Percentiles rank a stretch among this genome's conserved stretches.
phyloP scores from a whole-genome alignment of 2,329 filamentous ascomycete species.

The Diaporthe batatas region DNA sequence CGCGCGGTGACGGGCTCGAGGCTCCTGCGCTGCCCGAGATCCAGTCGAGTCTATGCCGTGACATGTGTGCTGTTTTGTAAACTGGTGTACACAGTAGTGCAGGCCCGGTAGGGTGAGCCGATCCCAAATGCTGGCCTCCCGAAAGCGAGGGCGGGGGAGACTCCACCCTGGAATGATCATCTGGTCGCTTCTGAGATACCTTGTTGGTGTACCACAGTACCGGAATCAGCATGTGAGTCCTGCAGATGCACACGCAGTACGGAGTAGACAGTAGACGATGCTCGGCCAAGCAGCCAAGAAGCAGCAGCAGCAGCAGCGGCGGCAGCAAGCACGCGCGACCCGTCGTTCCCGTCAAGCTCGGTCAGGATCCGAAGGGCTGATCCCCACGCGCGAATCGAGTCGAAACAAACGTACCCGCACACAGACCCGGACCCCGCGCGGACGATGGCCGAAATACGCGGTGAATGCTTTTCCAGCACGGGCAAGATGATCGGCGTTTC shows the following conservation, averaged over 20 bases:
- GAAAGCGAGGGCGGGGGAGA: neutral
- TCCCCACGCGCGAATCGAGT: slow-evolving; percentile 3
- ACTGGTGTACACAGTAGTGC: neutral
- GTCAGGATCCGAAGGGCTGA: slow-evolving; percentile 22
- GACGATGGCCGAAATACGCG: slow-evolving; percentile 29
- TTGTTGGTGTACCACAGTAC: neutral
- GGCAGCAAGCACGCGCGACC: neutral
- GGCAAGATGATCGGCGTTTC: neutral
- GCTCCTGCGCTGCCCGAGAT: neutral
- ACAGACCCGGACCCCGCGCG: slow-evolving; percentile 7
- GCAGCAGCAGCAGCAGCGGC: neutral
- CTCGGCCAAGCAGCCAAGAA: neutral
- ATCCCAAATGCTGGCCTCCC: neutral
- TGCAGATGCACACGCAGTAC: too few species aligned
- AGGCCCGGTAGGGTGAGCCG: neutral
- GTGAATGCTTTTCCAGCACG: slow-evolving; percentile 6
- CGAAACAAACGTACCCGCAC: slow-evolving; percentile 15
- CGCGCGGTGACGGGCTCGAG: neutral
- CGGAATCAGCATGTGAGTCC: slow-evolving; percentile 5
- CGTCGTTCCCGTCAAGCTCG: neutral
- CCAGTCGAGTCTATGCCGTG: slow-evolving; percentile 7
- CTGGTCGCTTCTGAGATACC: neutral
- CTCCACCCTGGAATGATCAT: neutral
- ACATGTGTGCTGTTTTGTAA: slow-evolving; percentile 41
- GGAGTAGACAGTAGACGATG: too few species aligned